These are phyloP conservation scores for Euclidium syriacum DNA, from an alignment of 345 rosid species.

Conservation along the genomic window DNA sequence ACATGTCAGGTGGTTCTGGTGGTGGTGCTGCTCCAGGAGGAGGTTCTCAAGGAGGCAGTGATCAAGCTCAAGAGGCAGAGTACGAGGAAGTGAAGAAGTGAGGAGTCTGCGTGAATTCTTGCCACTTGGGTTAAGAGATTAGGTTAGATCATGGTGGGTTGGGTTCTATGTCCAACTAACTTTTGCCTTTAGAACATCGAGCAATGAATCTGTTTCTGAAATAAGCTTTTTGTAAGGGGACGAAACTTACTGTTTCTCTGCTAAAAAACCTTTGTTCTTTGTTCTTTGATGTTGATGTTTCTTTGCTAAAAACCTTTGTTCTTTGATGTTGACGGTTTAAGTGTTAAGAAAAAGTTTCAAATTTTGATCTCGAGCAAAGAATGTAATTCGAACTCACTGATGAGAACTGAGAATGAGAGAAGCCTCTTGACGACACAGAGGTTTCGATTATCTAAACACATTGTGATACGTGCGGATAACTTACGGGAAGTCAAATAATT, in stretches of 20 bases:
- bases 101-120: constrained; percentile 3
- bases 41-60: constrained; percentile 64
- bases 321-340: too few relatives aligned
- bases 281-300: too few relatives aligned
- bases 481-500: not conserved
- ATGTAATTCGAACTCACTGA: not conserved
- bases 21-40: constrained; percentile 52
- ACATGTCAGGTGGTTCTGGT: constrained; percentile 56
- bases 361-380: too few relatives aligned
- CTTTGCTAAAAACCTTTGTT: too few relatives aligned
- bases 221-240: constrained; percentile 23
- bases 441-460: not conserved
- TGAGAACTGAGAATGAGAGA: not conserved
- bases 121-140: constrained; percentile 15
- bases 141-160: constrained; percentile 13
- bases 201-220: not conserved
- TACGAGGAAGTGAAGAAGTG: constrained; percentile 81
- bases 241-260: not conserved
- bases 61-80: constrained; percentile 75
- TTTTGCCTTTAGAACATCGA: not conserved
- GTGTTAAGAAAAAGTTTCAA: too few relatives aligned
- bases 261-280: not conserved
- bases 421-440: not conserved
- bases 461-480: constrained; percentile 9
- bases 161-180: not conserved